Evolutionary conservation across 2,329 filamentous ascomycete genomes (phyloP).

Genomic region (Bipolaris cookei): DNA sequence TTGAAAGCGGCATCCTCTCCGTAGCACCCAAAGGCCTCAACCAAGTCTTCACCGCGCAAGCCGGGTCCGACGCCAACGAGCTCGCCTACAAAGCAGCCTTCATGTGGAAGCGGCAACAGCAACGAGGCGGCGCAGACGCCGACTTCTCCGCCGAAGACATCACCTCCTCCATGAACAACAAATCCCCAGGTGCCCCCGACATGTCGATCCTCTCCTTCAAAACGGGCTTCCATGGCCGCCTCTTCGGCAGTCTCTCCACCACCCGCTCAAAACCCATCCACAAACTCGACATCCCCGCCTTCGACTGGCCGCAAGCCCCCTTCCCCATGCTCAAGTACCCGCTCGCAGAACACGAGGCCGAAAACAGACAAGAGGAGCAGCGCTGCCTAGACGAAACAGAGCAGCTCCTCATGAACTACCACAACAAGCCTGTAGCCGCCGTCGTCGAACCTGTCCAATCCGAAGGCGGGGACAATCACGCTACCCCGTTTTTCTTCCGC

Average conservation of each 20-base stretch:
- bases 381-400: slow-evolving; percentile 84
- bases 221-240: slow-evolving; percentile 85
- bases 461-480: slow-evolving; percentile 94
- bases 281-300: slow-evolving; percentile 92
- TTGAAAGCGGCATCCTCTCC: slow-evolving; percentile 79
- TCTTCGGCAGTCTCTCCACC: slow-evolving; percentile 86
- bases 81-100: slow-evolving; percentile 95
- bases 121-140: slow-evolving; percentile 77
- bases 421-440: slow-evolving; percentile 79
- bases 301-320: slow-evolving; percentile 90
- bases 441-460: slow-evolving; percentile 91
- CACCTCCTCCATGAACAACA: slow-evolving; percentile 77
- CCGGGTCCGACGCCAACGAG: slow-evolving; percentile 92
- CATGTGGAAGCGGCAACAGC: slow-evolving; percentile 83
- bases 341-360: slow-evolving; percentile 76
- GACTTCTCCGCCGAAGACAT: slow-evolving; percentile 84
- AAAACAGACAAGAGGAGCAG: slow-evolving; percentile 82
- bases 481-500: slow-evolving; percentile 84
- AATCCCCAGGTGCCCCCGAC: slow-evolving; percentile 76
- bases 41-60: slow-evolving; percentile 89
- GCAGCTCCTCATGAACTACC: slow-evolving; percentile 78
- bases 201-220: slow-evolving; percentile 90
- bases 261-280: slow-evolving; percentile 93
- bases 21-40: slow-evolving; percentile 82
- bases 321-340: slow-evolving; percentile 89